Conservation (phyloP, 768 basidiomycete species). For the Termitomyces eurrhizus region DNA sequence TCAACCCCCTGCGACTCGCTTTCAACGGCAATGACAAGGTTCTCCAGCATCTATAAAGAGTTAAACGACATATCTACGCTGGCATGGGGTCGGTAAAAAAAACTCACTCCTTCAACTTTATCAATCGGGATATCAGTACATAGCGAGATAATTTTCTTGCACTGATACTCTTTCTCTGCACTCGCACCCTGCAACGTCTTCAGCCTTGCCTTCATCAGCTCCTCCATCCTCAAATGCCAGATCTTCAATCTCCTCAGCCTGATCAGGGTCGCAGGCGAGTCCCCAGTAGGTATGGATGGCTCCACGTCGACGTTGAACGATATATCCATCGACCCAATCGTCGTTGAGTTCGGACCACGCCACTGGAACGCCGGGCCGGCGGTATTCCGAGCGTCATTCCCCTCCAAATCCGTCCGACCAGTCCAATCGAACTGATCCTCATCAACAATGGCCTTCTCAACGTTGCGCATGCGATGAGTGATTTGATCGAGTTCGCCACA, state of each 20-base stretch:
- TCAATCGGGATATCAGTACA: constrained; percentile 86
- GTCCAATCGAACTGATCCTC: constrained; percentile 91
- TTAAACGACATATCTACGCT: background rate
- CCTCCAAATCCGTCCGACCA: constrained; percentile 55
- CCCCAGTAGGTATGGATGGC: constrained; percentile 60
- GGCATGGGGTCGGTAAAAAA: background rate
- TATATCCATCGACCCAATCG: constrained; percentile 65
- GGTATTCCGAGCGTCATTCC: constrained; percentile 31
- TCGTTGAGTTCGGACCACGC: constrained; percentile 63
- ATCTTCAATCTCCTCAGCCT: constrained; percentile 70
- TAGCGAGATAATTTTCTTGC: constrained; percentile 85
- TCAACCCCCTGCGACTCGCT: constrained; percentile 82
- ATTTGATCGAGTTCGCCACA: constrained; percentile 80
- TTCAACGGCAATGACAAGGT: constrained; percentile 82
- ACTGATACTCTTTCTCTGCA: constrained; percentile 88
- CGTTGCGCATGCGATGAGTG: constrained; percentile 76
- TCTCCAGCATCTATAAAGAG: constrained; percentile 68
- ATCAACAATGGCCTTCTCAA: constrained; percentile 71
- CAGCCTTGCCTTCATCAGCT: constrained; percentile 66
- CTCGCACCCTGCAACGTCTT: constrained; percentile 71
- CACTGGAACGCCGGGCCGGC: constrained; percentile 68
- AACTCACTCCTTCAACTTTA: constrained; percentile 83
- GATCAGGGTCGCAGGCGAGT: constrained; percentile 59
- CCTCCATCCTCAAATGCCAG: constrained; percentile 83
- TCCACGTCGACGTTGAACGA: constrained; percentile 66